A percentile compares a stretch with the other conserved stretches of the same genome.
These are phyloP conservation scores for Trichoderma sp. DNA, from an alignment of 2,329 filamentous ascomycete genomes.

Conservation along the genomic window DNA sequence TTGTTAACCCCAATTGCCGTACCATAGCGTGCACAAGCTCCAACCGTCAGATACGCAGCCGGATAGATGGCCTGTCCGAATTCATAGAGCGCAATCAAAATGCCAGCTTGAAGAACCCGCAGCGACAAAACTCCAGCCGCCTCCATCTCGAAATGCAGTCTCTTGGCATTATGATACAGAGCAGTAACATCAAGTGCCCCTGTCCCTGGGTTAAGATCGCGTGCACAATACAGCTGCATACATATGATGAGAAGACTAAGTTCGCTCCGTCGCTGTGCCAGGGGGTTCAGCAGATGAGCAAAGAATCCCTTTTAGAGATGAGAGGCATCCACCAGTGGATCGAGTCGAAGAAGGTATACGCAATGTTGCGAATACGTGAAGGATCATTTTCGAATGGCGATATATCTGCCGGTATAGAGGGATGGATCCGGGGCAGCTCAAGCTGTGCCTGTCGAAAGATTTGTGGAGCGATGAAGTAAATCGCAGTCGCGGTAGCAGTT, in stretches of 20 bases:
- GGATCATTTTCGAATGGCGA: neutral
- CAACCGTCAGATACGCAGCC: neutral
- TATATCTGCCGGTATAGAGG: neutral
- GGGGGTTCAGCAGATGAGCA: neutral
- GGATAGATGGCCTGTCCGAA: neutral
- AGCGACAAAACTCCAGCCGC: neutral
- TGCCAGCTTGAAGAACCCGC: neutral
- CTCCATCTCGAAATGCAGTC: neutral
- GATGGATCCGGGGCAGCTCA: neutral
- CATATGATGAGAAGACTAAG: neutral
- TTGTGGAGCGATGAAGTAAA: neutral
- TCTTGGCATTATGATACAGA: neutral
- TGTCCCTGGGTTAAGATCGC: neutral
- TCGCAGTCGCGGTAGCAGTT: neutral
- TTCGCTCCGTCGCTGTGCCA: neutral
- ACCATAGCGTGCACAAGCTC: neutral
- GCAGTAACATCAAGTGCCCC: neutral
- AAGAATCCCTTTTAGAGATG: neutral
- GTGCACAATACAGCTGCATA: neutral
- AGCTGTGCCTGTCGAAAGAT: neutral
- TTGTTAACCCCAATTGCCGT: neutral
- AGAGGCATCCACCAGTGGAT: neutral
- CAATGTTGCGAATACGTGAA: neutral
- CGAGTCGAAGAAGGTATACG: neutral
- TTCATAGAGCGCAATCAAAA: conserved; percentile 1